Conservation (phyloP, 192 early-diverging fungal species). For the Gonapodya prolifera region DNA sequence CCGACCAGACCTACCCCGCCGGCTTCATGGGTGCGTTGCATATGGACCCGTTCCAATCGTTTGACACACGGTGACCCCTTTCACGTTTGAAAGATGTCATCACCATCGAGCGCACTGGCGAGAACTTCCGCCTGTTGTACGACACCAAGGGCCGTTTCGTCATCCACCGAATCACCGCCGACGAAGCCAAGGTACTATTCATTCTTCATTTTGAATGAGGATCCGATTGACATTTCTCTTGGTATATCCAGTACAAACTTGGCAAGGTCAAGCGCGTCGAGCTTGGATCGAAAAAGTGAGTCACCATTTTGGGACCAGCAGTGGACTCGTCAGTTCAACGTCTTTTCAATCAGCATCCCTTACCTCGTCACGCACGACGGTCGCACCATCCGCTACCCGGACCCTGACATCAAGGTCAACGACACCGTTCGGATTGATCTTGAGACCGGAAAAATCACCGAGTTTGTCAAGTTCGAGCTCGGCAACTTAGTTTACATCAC, state of each 20-base stretch:
- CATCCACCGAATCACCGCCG: conserved; percentile 95
- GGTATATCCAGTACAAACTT: conserved; percentile 72
- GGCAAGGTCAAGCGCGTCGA: conserved; percentile 95
- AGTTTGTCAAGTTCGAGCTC: conserved; percentile 93
- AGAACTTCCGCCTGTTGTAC: conserved; percentile 99
- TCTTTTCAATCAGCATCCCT: conserved; percentile 76
- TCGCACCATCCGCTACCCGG: conserved; percentile 98
- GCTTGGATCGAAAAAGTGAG: conserved; percentile 65
- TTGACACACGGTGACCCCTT: no score
- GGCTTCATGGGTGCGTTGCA: conserved; percentile 84
- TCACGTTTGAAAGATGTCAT: conserved; percentile 55
- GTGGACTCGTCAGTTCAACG: no score
- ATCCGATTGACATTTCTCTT: neutral
- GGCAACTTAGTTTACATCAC: conserved; percentile 96
- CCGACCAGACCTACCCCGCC: conserved; percentile 90
- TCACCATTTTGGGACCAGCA: no score
- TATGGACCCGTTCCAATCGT: no score
- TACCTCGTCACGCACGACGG: conserved; percentile 98
- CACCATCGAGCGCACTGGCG: conserved; percentile 86
- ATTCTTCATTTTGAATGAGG: neutral
- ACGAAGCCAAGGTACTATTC: conserved; percentile 69
- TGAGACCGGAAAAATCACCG: conserved; percentile 81
- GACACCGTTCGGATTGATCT: conserved; percentile 97
- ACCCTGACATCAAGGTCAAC: conserved; percentile 98
- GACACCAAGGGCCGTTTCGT: conserved; percentile 99